These are phyloP conservation scores for Sphenostylis stenocarpa DNA, from an alignment of 306 rosid genomes.

Conservation along the genomic window DNA sequence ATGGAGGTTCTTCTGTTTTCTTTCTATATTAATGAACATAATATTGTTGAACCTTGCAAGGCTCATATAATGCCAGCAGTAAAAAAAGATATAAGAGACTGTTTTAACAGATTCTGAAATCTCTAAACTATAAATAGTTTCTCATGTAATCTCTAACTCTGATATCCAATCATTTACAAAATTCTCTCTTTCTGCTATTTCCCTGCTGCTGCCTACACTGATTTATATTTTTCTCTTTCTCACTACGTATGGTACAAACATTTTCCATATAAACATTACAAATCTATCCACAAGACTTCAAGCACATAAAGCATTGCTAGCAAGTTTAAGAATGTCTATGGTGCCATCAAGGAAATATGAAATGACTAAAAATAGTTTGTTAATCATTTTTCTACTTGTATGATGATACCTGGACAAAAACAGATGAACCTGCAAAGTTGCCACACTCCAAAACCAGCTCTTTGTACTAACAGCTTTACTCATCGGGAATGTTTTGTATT, in stretches of 20 bases:
- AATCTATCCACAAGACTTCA: conserved; percentile 29
- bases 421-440: not conserved
- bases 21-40: too few species aligned
- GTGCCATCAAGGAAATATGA: conserved; percentile 41
- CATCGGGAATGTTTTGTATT: conserved; percentile 25
- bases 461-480: conserved; percentile 19
- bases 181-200: not conserved
- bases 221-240: not conserved
- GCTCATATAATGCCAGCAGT: too few species aligned
- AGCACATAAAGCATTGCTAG: conserved; percentile 29
- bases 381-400: not conserved
- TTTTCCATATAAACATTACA: conserved; percentile 30
- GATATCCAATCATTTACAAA: too few species aligned
- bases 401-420: not conserved
- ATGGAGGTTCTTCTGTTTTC: too few species aligned
- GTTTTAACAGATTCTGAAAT: not conserved
- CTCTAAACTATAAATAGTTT: not conserved
- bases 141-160: not conserved
- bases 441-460: conserved; percentile 12
- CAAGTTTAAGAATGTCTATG: conserved; percentile 21
- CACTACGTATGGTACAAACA: conserved; percentile 21
- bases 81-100: too few species aligned
- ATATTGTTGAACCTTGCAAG: too few species aligned
- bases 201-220: not conserved
- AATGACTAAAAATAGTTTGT: conserved; percentile 28